Evolutionary conservation across 2,329 filamentous ascomycete genomes (phyloP).

Genomic region (Nigrograna mackinnonii): DNA sequence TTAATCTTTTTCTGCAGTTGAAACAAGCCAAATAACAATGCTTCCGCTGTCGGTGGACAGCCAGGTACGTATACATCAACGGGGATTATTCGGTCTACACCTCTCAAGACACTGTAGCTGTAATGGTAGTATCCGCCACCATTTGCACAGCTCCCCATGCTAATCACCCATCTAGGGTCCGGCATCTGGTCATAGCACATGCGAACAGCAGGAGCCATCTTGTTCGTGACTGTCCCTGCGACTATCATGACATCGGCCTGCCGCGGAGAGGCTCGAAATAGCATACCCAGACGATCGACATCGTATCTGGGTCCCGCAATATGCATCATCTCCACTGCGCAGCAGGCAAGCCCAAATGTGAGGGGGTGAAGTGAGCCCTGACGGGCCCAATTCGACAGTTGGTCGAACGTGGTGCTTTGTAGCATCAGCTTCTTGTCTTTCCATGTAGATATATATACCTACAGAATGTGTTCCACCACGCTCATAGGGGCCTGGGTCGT

Average conservation of each 20-base stretch:
- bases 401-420: constrained; percentile 74
- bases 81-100: constrained; percentile 79
- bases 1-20: constrained; percentile 80
- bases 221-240: constrained; percentile 90
- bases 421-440: too few relatives aligned
- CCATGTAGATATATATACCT: too few relatives aligned
- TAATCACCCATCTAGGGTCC: constrained; percentile 83
- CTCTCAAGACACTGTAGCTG: constrained; percentile 77
- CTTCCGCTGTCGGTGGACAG: constrained; percentile 63
- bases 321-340: not conserved
- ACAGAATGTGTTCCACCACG: too few relatives aligned
- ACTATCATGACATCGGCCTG: constrained; percentile 96
- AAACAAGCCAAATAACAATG: constrained; percentile 67
- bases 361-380: constrained; percentile 72
- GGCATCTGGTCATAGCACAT: constrained; percentile 97
- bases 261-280: constrained; percentile 86
- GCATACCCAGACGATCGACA: constrained; percentile 86
- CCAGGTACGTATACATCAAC: constrained; percentile 83
- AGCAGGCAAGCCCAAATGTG: not conserved
- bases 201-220: constrained; percentile 89
- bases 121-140: constrained; percentile 88
- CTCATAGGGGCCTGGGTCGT: too few relatives aligned
- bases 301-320: constrained; percentile 88
- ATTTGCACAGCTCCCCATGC: constrained; percentile 84
- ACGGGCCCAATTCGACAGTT: constrained; percentile 83